Evolutionary conservation across 2,329 filamentous ascomycete species (phyloP).

Genomic region (Bipolaris gigantea): DNA sequence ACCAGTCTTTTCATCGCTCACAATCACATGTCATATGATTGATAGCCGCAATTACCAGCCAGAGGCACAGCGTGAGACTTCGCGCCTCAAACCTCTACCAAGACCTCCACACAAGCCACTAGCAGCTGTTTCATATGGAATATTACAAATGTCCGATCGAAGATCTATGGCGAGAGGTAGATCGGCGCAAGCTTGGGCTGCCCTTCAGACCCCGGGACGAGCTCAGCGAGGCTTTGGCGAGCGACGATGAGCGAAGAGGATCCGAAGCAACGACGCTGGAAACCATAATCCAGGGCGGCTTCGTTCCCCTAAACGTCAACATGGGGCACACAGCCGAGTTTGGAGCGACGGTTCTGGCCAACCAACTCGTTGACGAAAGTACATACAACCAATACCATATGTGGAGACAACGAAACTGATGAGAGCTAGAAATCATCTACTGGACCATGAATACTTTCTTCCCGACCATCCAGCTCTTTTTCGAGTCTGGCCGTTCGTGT

Average conservation of each 20-base stretch:
- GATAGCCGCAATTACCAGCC: neutral
- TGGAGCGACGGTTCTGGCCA: slow-evolving; percentile 5
- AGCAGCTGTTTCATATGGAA: slow-evolving; percentile 18
- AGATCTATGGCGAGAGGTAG: slow-evolving; percentile 22
- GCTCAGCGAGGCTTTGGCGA: slow-evolving; percentile 23
- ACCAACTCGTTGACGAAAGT: neutral
- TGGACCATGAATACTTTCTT: slow-evolving; percentile 38
- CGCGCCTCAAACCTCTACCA: neutral
- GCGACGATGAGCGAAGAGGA: slow-evolving; percentile 23
- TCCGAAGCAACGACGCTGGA: slow-evolving; percentile 26
- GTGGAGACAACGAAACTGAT: neutral
- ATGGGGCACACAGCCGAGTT: slow-evolving; percentile 14
- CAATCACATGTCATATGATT: neutral
- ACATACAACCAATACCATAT: neutral
- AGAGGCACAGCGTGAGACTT: neutral
- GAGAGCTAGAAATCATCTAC: slow-evolving; percentile 23
- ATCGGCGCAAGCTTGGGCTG: slow-evolving; percentile 16
- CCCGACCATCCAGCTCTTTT: slow-evolving; percentile 35
- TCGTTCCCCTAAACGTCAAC: neutral
- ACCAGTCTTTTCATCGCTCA: neutral
- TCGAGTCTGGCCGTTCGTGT: slow-evolving; percentile 33
- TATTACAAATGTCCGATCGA: slow-evolving; percentile 28
- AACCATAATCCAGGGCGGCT: slow-evolving; percentile 2
- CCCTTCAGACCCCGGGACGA: slow-evolving; percentile 18
- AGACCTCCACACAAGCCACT: neutral